Conservation (phyloP, 2,329 filamentous ascomycete species). For the Trichoderma harzianum region DNA sequence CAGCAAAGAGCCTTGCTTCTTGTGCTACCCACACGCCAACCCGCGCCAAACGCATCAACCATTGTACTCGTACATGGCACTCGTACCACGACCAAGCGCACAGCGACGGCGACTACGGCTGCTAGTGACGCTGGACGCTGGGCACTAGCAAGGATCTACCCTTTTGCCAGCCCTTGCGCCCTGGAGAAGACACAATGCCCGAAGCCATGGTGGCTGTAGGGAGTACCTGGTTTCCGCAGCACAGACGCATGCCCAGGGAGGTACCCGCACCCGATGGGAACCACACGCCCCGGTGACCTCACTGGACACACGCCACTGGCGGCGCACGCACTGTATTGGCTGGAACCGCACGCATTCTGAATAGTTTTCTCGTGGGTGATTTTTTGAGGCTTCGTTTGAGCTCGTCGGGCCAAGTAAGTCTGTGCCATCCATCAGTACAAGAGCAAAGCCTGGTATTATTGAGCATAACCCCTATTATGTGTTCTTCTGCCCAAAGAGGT, state of each 20-base stretch:
- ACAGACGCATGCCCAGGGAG: background rate
- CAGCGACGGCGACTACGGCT: background rate
- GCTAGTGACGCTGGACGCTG: background rate
- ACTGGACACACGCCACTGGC: background rate
- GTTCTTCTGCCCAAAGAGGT: background rate
- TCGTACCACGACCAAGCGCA: background rate
- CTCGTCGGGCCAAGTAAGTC: background rate
- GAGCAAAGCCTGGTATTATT: background rate
- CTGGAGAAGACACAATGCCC: background rate
- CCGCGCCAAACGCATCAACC: background rate
- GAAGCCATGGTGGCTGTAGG: background rate
- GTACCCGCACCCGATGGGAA: background rate
- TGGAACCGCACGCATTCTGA: background rate
- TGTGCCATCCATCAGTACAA: background rate
- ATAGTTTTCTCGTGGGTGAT: background rate
- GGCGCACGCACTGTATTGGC: background rate
- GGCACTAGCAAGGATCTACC: constrained; percentile 4
- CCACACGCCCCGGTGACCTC: background rate
- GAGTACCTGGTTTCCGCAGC: constrained; percentile 7
- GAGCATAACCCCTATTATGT: no score
- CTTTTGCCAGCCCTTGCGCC: background rate
- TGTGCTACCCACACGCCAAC: background rate
- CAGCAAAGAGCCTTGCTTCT: background rate
- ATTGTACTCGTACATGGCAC: background rate
- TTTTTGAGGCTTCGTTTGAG: background rate